Conservation (phyloP, 768 basidiomycete species). For the Pholiota conissans region DNA sequence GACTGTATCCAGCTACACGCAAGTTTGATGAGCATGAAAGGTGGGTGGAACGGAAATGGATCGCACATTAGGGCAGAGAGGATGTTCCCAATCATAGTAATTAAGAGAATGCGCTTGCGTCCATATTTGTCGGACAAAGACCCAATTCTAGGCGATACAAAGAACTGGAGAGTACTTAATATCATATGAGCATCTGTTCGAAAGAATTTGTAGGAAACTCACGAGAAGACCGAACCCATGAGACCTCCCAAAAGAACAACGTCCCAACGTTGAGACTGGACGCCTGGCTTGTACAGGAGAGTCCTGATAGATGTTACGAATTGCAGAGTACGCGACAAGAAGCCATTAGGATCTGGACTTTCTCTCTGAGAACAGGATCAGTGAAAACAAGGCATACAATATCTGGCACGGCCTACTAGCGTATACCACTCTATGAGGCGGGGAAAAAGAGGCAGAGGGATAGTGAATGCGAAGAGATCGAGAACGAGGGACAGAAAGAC, state of each 20-base stretch:
- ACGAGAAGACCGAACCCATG: constrained; percentile 95
- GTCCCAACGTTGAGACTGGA: constrained; percentile 84
- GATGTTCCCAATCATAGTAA: constrained; percentile 93
- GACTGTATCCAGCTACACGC: constrained; percentile 79
- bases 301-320: constrained; percentile 68
- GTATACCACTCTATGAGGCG: constrained; percentile 95
- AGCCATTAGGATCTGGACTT: constrained; percentile 63
- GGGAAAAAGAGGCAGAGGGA: constrained; percentile 96
- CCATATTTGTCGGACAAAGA: constrained; percentile 88
- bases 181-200: constrained; percentile 23
- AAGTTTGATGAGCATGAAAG: not conserved
- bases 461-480: constrained; percentile 90
- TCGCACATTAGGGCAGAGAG: constrained; percentile 82
- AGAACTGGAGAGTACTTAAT: constrained; percentile 75
- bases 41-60: not conserved
- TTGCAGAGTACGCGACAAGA: constrained; percentile 70
- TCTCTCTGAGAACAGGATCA: constrained; percentile 53
- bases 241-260: constrained; percentile 93
- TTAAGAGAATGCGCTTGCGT: constrained; percentile 76
- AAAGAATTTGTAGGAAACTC: constrained; percentile 31
- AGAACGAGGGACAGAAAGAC: constrained; percentile 91
- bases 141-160: constrained; percentile 83
- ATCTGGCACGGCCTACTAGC: constrained; percentile 41
- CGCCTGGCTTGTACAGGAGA: constrained; percentile 56
- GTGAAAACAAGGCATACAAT: not conserved